Percentiles rank a stretch among this genome's conserved stretches.
Evolutionary conservation across 441 rosid genomes (phyloP).

Genomic region (Eruca vesicaria): DNA sequence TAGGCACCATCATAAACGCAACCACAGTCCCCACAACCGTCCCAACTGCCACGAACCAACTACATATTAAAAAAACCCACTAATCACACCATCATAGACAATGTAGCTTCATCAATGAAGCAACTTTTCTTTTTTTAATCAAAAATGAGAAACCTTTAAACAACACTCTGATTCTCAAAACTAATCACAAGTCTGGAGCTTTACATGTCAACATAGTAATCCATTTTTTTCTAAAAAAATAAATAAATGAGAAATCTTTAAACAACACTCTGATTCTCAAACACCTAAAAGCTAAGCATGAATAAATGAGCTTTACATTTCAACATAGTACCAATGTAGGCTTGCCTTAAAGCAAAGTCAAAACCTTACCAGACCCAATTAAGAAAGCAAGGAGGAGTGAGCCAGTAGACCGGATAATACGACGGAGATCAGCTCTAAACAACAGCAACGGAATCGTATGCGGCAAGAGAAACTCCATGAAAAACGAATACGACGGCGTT

Average conservation of each 20-base stretch:
- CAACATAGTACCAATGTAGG: too few species aligned
- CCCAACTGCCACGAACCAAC: slow-evolving; percentile 53
- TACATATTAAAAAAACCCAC: background rate
- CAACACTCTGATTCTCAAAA: background rate
- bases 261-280: background rate
- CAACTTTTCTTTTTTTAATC: too few species aligned
- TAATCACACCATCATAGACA: background rate
- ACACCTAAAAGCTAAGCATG: too few species aligned
- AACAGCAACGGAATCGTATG: slow-evolving; percentile 63
- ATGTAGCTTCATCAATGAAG: background rate
- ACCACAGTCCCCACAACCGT: slow-evolving; percentile 64
- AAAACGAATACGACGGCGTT: slow-evolving; percentile 60
- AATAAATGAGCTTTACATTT: background rate
- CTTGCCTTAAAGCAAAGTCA: too few species aligned
- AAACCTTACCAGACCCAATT: slow-evolving; percentile 66
- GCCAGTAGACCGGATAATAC: slow-evolving; percentile 63
- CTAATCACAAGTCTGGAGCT: too few species aligned
- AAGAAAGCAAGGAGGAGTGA: slow-evolving; percentile 70
- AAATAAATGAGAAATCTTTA: too few species aligned
- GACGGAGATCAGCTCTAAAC: slow-evolving; percentile 77
- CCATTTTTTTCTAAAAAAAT: too few species aligned
- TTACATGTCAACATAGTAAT: too few species aligned
- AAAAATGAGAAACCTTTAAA: too few species aligned
- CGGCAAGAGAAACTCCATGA: slow-evolving; percentile 70
- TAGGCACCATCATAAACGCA: slow-evolving; percentile 70